Base-by-base conservation (phyloP, 2,329 filamentous ascomycete species). In the Phaeosphaeriaceae sp. region DNA sequence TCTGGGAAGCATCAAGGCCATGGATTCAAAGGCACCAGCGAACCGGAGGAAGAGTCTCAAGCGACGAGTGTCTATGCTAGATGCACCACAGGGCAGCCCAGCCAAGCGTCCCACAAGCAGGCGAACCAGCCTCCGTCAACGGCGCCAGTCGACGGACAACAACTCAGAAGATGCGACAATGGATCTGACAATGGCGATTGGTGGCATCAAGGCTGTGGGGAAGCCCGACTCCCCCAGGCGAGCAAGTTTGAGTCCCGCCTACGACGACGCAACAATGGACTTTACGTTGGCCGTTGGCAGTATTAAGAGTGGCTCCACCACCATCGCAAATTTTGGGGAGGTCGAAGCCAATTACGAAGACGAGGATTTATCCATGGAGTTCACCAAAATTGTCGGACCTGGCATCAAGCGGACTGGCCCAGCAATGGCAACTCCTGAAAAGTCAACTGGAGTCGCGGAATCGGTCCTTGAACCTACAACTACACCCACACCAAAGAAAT, bases 331-430 rank as follows among this genome's bases (percentile, higher is more conserved):
- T 22, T 50, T 44, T 7, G 55, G 65, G 21, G 60, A 61, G 1
- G 58, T 48, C 21, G 66, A 66, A 19, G 55, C 58, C 20, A n/a
- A 44, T 21, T 20, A 44, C 20, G 71, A 67, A 52, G 74, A 67
- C 13, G 70, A 65, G 74, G 84, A 80, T 73, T 78, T 84, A 24
- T 82, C 81, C n/a, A 84, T 84, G 82, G 82, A 84, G 52, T 76
- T 84, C 31, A 84, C 82, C 1, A 78, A 79, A n/a, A 79, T 80
- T 7, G 69, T 84, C 46, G 82, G 81, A 5, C 69, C 71, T 9
- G 79, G 79, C 36, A 82, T 83, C 54, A 76, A 70, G 57, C 66
- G 63, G 33, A 24, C 61, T 21, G 63, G 51, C 5, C 58, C 59
- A n/a, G 49, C 48, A 46, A 42, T 58, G 24, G 42, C 63, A 36